phyloP scores from a whole-genome alignment of 1,139 yeast species.

The Pneumocystis oryctolagi region DNA sequence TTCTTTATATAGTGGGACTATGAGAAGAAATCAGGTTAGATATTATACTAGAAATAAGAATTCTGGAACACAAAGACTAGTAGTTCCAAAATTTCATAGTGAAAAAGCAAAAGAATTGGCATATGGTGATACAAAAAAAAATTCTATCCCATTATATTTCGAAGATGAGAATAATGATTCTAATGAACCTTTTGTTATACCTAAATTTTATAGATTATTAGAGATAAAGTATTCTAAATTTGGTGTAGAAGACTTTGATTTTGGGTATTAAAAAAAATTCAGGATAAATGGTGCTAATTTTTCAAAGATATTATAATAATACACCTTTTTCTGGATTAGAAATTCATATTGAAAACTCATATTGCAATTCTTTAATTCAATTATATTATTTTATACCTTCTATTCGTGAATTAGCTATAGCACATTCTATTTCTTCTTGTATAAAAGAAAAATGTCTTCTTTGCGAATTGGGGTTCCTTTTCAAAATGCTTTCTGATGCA shows the following conservation, averaged over 20 bases:
- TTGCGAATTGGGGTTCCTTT: constrained; percentile 73
- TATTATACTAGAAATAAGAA: constrained; percentile 7
- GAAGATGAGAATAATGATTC: constrained; percentile 16
- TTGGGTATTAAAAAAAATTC: constrained; percentile 26
- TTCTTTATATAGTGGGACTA: constrained; percentile 39
- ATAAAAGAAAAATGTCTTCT: constrained; percentile 33
- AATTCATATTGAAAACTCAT: constrained; percentile 68
- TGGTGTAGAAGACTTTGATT: constrained; percentile 91
- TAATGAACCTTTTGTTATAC: constrained; percentile 13
- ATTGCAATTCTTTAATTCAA: constrained; percentile 67
- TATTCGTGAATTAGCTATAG: constrained; percentile 48
- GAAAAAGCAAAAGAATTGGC: constrained; percentile 34
- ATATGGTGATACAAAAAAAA: constrained; percentile 9
- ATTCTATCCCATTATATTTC: constrained; percentile 8
- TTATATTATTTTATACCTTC: constrained; percentile 66
- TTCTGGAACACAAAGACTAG: constrained; percentile 14
- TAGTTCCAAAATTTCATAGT: constrained; percentile 54
- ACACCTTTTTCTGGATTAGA: constrained; percentile 77
- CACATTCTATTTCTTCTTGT: constrained; percentile 44
- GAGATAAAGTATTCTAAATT: constrained; percentile 75
- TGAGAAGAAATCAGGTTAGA: constrained; percentile 26
- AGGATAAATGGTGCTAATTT: neutral
- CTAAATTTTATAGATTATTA: constrained; percentile 40
- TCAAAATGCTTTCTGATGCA: constrained; percentile 81
- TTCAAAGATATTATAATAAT: constrained; percentile 44